phyloP scores from a whole-genome alignment of 768 basidiomycete genomes.

The Pholiota microspora region DNA sequence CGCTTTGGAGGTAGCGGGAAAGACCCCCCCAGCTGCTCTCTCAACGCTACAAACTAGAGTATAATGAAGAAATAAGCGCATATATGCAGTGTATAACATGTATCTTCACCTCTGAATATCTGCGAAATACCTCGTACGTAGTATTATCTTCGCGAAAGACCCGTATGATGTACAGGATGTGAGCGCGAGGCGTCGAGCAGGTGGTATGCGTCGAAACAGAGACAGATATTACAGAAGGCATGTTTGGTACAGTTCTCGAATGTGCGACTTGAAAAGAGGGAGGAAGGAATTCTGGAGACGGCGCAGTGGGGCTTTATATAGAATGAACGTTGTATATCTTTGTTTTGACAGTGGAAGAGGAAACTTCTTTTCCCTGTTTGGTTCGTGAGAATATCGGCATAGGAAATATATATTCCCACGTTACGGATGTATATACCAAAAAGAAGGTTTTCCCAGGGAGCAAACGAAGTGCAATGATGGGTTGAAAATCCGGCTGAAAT shows the following conservation, averaged over 20 bases:
- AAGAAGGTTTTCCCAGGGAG: too few species aligned
- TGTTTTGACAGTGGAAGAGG: slow-evolving; percentile 17
- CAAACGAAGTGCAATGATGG: too few species aligned
- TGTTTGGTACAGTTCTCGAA: neutral
- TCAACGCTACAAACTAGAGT: slow-evolving; percentile 31
- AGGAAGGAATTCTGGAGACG: neutral
- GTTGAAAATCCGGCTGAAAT: too few species aligned
- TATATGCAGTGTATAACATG: slow-evolving; percentile 12
- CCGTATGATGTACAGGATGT: slow-evolving; percentile 18
- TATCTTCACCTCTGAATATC: slow-evolving; percentile 17
- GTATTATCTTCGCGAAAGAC: slow-evolving; percentile 16
- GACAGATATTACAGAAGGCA: slow-evolving; percentile 11
- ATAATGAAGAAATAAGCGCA: slow-evolving; percentile 5
- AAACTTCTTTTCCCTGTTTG: slow-evolving; percentile 15
- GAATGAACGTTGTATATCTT: slow-evolving; percentile 8
- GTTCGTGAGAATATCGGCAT: neutral
- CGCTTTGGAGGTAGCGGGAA: slow-evolving; percentile 47
- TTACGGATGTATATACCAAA: too few species aligned
- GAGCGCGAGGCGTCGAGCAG: slow-evolving; percentile 15
- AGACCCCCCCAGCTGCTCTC: slow-evolving; percentile 32
- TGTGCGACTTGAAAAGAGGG: neutral
- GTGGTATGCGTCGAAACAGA: slow-evolving; percentile 16
- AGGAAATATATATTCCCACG: too few species aligned
- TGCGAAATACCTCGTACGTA: slow-evolving; percentile 13
- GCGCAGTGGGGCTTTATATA: slow-evolving; percentile 3